phyloP scores from a whole-genome alignment of 345 rosid genomes.

The Physaria fendleri region DNA sequence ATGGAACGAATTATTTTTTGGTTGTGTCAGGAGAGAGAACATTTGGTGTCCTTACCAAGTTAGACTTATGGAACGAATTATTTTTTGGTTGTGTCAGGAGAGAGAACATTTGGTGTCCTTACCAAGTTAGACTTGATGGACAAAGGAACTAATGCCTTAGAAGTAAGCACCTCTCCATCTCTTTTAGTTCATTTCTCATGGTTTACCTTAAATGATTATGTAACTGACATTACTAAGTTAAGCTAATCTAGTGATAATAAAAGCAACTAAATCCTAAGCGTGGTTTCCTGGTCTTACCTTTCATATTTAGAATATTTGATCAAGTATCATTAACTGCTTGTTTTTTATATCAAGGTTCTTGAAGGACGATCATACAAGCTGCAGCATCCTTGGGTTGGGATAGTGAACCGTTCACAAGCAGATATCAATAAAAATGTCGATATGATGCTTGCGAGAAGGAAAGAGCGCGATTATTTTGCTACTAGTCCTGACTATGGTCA shows the following conservation, averaged over 20 bases:
- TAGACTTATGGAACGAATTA: conserved; percentile 81
- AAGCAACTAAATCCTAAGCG: background rate
- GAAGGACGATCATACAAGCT: conserved; percentile 91
- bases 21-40: conserved; percentile 68
- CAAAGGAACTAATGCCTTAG: conserved; percentile 93
- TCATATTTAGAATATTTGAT: background rate
- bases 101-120: conserved; percentile 94
- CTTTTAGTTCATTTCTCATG: background rate
- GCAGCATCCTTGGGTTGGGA: conserved; percentile 95
- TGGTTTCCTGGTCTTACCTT: background rate
- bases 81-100: conserved; percentile 41
- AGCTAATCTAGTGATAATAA: background rate
- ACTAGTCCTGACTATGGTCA: conserved; percentile 94
- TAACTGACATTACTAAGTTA: background rate
- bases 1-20: background rate
- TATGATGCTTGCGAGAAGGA: conserved; percentile 85
- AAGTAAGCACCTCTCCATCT: conserved; percentile 40
- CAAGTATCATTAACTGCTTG: background rate
- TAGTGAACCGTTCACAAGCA: conserved; percentile 97
- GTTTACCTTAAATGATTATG: background rate
- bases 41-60: conserved; percentile 95
- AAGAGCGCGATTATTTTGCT: conserved; percentile 83
- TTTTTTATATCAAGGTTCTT: conserved; percentile 54
- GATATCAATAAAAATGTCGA: conserved; percentile 86
- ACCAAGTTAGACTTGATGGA: conserved; percentile 98